A percentile compares a stretch with the other conserved stretches of the same genome.
Evolutionary conservation across 2,329 filamentous ascomycete species (phyloP).

Genomic region (Colletotrichum tropicicola): DNA sequence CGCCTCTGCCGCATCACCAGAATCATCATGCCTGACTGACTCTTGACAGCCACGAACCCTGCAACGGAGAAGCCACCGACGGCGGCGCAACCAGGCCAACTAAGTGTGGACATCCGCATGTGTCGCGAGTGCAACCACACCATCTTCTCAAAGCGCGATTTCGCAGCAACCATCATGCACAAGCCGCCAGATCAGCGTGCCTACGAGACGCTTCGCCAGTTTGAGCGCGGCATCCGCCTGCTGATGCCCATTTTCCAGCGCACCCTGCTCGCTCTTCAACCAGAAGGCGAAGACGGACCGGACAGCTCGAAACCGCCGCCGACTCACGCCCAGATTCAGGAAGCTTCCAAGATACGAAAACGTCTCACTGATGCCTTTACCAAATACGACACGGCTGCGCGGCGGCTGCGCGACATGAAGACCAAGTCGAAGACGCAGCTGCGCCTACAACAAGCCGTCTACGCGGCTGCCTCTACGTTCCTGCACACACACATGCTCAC

Average conservation of each 20-base stretch:
- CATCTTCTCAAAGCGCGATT: constrained; percentile 76
- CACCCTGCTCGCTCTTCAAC: constrained; percentile 75
- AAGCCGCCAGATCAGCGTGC: constrained; percentile 80
- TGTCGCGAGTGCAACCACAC: constrained; percentile 84
- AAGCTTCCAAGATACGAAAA: constrained; percentile 90
- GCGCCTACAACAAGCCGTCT: constrained; percentile 81
- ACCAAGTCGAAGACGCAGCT: constrained; percentile 77
- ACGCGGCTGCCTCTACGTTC: constrained; percentile 83
- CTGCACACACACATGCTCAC: constrained; percentile 92
- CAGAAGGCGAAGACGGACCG: constrained; percentile 48
- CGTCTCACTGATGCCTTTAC: constrained; percentile 87
- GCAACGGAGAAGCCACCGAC: constrained; percentile 52
- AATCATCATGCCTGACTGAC: constrained; percentile 14
- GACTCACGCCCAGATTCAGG: constrained; percentile 75
- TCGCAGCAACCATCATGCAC: constrained; percentile 72
- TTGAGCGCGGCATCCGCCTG: constrained; percentile 85
- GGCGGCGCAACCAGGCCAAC: constrained; percentile 47
- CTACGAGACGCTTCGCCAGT: constrained; percentile 86
- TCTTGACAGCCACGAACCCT: constrained; percentile 46
- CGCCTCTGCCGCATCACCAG: not conserved
- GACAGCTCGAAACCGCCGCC: constrained; percentile 51
- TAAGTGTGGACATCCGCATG: constrained; percentile 86
- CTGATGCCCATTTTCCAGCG: constrained; percentile 87
- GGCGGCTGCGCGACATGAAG: constrained; percentile 81
- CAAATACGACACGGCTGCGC: constrained; percentile 85